phyloP scores from a whole-genome alignment of 2,329 filamentous ascomycete genomes.

The Stylonectria norvegica region DNA sequence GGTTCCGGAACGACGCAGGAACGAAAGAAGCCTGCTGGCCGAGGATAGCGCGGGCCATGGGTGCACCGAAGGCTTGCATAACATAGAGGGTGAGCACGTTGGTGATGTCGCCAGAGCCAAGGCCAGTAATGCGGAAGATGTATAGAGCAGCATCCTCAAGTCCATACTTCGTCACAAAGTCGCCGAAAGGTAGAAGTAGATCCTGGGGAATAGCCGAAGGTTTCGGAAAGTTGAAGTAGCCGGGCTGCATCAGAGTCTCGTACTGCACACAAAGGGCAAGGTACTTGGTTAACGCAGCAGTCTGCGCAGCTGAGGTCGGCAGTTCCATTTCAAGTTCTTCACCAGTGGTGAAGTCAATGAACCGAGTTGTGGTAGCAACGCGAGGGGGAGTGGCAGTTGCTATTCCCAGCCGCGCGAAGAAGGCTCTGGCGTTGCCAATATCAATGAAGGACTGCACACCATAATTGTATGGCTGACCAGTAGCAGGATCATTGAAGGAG shows the following conservation, averaged over 20 bases:
- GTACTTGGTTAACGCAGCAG: conserved; percentile 12
- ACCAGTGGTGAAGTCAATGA: conserved; percentile 36
- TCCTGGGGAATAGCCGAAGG: conserved; percentile 24
- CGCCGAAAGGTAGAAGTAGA: conserved; percentile 42
- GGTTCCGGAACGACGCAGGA: conserved; percentile 18
- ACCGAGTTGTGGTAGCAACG: conserved; percentile 20
- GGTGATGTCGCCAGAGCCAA: conserved; percentile 43
- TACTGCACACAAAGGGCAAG: conserved; percentile 27
- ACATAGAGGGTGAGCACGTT: conserved; percentile 39
- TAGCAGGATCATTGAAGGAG: conserved; percentile 42
- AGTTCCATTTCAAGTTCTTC: background rate
- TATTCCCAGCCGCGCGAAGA: conserved; percentile 42
- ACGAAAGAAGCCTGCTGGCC: conserved; percentile 14
- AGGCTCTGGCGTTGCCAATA: conserved; percentile 35
- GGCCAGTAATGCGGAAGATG: conserved; percentile 36
- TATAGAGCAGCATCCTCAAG: conserved; percentile 37
- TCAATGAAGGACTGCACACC: conserved; percentile 34
- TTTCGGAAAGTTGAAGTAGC: conserved; percentile 39
- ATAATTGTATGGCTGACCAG: conserved; percentile 28
- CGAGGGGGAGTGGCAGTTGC: conserved; percentile 16
- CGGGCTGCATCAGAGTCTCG: conserved; percentile 29
- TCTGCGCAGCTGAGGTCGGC: conserved; percentile 20
- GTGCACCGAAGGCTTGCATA: conserved; percentile 30
- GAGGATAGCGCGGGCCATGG: conserved; percentile 22
- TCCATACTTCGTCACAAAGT: conserved; percentile 45